Conservation (phyloP, 768 basidiomycete genomes). For the Podaxis mareebaensis region DNA sequence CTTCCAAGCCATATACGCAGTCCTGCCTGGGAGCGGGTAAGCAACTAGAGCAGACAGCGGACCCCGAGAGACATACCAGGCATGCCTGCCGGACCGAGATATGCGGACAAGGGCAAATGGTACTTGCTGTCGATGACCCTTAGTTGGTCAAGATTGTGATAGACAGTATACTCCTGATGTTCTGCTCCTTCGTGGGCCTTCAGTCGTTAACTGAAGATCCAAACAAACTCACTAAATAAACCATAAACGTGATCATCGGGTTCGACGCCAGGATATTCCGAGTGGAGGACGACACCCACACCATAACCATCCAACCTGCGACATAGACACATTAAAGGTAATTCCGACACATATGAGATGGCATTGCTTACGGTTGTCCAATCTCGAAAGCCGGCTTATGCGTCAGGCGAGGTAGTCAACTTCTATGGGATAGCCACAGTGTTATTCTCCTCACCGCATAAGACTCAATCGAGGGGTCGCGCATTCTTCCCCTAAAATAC, state of each 20-base stretch:
- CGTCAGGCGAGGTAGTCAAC: too few relatives aligned
- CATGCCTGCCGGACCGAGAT: slow-evolving; percentile 40
- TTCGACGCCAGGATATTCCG: slow-evolving; percentile 28
- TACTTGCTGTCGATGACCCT: slow-evolving; percentile 35
- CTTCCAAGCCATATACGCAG: slow-evolving; percentile 33
- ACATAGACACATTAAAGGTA: slow-evolving; percentile 6
- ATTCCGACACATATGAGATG: background rate
- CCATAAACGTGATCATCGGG: slow-evolving; percentile 14
- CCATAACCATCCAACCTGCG: slow-evolving; percentile 31
- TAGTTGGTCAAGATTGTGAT: slow-evolving; percentile 10
- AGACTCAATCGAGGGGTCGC: slow-evolving; percentile 23
- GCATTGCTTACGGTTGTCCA: slow-evolving; percentile 15
- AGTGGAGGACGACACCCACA: slow-evolving; percentile 34
- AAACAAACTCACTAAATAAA: slow-evolving; percentile 1
- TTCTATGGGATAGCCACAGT: too few relatives aligned
- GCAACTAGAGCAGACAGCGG: too few relatives aligned
- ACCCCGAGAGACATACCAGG: slow-evolving; percentile 13
- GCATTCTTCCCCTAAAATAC: slow-evolving; percentile 41
- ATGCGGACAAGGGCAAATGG: slow-evolving; percentile 40
- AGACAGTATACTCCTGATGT: slow-evolving; percentile 35
- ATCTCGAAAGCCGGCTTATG: slow-evolving; percentile 16
- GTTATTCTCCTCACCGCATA: slow-evolving; percentile 17
- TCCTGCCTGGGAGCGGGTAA: slow-evolving; percentile 25
- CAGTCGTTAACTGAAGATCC: too few relatives aligned
- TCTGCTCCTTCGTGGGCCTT: slow-evolving; percentile 20